phyloP scores from a whole-genome alignment of 805 yeast species.

The Ogataea saltuana region DNA sequence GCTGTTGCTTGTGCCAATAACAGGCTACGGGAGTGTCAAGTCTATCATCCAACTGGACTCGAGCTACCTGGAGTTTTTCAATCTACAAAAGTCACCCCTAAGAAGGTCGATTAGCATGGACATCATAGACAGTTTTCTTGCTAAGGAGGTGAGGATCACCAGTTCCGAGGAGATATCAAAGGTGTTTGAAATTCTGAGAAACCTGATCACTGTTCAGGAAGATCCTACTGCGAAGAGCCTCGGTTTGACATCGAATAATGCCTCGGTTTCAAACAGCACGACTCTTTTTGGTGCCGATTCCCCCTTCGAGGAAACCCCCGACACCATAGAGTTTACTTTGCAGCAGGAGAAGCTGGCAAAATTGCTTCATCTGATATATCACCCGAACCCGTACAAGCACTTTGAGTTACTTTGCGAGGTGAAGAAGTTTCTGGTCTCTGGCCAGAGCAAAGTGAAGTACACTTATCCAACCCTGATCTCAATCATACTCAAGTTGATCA shows the following conservation, averaged over 20 bases:
- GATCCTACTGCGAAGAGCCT: constrained; percentile 39
- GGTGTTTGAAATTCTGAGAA: constrained; percentile 56
- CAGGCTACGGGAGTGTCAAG: constrained; percentile 40
- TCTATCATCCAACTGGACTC: constrained; percentile 42
- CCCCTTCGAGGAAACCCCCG: constrained; percentile 27
- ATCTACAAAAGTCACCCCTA: constrained; percentile 49
- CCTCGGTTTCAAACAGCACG: constrained; percentile 13
- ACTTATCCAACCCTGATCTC: constrained; percentile 79
- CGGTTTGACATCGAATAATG: constrained; percentile 33
- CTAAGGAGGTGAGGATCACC: constrained; percentile 38
- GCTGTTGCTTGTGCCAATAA: constrained; percentile 51
- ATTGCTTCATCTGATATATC: constrained; percentile 62
- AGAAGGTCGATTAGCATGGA: constrained; percentile 61
- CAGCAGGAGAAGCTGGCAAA: constrained; percentile 68
- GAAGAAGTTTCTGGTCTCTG: constrained; percentile 51
- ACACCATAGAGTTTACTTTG: constrained; percentile 39
- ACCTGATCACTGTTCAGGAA: constrained; percentile 44
- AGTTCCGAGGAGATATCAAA: constrained; percentile 54
- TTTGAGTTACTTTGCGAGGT: constrained; percentile 47
- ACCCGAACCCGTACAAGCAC: constrained; percentile 47
- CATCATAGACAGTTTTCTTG: constrained; percentile 59
- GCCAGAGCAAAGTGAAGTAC: constrained; percentile 55
- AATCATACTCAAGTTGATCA: constrained; percentile 57
- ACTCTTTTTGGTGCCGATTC: constrained; percentile 31
- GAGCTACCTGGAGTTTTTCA: constrained; percentile 54